Base-by-base conservation (phyloP, 2,329 filamentous ascomycete genomes). In the Harringtonia lauricola region DNA sequence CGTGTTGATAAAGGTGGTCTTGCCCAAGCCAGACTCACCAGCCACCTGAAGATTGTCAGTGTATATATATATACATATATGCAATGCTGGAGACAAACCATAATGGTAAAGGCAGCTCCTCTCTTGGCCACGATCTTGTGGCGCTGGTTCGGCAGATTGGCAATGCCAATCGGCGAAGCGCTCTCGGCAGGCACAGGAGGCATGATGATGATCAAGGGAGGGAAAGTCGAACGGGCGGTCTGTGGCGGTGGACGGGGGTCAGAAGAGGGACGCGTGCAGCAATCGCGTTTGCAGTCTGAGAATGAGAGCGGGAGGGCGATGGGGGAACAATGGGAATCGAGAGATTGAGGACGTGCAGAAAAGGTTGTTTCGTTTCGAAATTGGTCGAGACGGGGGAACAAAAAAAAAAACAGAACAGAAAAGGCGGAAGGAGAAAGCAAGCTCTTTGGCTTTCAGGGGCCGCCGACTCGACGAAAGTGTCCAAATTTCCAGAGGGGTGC, bases 1-100 rank as follows among this genome's bases (percentile, higher is more conserved):
- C 48, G 92, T 98, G 81, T 98, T 98, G 81, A 98, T 96, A 71
- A 98, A 98, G 59, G 92, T 98, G 22, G 94, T 98, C 80, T 98
- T 98, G 74, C 92, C 92, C 57, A 96, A 72, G 62, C 90, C 90
- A 55, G 92, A 96, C 74, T 98, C 90, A 72, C 90, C 90, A 71
- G 92, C 92, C 69, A 96, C 88, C 88, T 94, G 47, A 5, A 34
- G 8, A 18, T 8, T n/a, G 31, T 15, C 12, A 19, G 36, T 54
- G 65, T 59, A 36, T 28, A 41, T 29, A 46, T 18, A 43, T 24
- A 24, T 8, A 18, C 17, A 24, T 14, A 24, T 26, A 8, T 38
- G 17, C 26, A 36, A 38, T 45, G 49, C 73, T 51, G 10, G 24
- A 10, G 24, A 26, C 24, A 10, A 26, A 95, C 92, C 92, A 98